Evolutionary conservation across 2,329 filamentous ascomycete species (phyloP).

Genomic region (Fusarium chaquense): DNA sequence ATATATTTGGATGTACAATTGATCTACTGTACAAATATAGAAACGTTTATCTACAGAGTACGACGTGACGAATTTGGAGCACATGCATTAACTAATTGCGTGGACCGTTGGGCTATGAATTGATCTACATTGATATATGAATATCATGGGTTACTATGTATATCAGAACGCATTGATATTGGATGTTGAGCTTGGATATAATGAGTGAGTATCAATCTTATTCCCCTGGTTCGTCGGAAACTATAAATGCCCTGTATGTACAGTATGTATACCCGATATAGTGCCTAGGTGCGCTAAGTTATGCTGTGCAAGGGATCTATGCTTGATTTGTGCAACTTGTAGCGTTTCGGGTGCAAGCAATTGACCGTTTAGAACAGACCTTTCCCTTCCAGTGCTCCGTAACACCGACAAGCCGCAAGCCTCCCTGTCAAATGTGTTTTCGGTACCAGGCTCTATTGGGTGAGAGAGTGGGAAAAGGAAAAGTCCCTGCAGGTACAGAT

Average conservation of each 20-base stretch:
- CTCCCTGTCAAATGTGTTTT: conserved; percentile 32
- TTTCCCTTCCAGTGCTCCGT: conserved; percentile 26
- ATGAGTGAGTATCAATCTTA: neutral
- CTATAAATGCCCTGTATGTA: neutral
- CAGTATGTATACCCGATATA: too few relatives aligned
- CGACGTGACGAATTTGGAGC: conserved; percentile 4
- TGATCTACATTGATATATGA: conserved; percentile 3
- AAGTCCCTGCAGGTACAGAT: conserved; percentile 40
- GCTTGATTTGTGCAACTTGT: conserved; percentile 20
- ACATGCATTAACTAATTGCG: conserved; percentile 11
- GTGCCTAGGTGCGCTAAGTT: neutral
- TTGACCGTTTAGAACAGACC: conserved; percentile 21
- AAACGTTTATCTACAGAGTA: neutral
- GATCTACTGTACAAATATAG: conserved; percentile 22
- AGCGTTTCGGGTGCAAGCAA: conserved; percentile 10
- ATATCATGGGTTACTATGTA: conserved; percentile 7
- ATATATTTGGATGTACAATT: conserved; percentile 16
- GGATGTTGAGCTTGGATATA: conserved; percentile 2
- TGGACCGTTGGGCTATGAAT: conserved; percentile 15
- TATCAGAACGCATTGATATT: conserved; percentile 1
- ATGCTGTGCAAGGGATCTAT: conserved; percentile 10
- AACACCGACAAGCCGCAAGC: conserved; percentile 3
- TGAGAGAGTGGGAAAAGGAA: neutral
- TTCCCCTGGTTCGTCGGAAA: neutral
- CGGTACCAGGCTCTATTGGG: conserved; percentile 35